These are phyloP conservation scores for Tolypocladium nubicola DNA, from an alignment of 2,329 filamentous ascomycete species.

Conservation along the genomic window DNA sequence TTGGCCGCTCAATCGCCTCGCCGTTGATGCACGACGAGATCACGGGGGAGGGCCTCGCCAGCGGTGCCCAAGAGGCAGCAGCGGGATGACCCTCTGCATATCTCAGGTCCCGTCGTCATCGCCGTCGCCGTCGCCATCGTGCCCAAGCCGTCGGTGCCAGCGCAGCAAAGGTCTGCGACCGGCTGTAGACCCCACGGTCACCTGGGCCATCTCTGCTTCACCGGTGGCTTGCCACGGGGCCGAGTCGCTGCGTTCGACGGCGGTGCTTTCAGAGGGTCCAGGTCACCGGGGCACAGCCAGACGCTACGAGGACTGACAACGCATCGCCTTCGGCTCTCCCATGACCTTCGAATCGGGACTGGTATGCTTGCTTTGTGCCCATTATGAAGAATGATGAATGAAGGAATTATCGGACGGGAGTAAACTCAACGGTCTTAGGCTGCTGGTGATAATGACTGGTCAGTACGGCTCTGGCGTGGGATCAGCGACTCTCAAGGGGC, in stretches of 20 bases:
- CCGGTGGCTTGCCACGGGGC: conserved; percentile 1
- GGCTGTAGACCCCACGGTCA: conserved; percentile 1
- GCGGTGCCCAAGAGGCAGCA: neutral
- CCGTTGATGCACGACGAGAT: neutral
- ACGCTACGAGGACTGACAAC: neutral
- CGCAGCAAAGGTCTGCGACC: conserved; percentile 2
- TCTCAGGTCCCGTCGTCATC: neutral
- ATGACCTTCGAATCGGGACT: neutral
- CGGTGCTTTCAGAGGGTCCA: neutral
- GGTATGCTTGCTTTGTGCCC: neutral
- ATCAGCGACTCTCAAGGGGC: neutral
- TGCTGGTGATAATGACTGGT: neutral
- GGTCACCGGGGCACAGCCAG: neutral
- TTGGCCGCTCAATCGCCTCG: neutral
- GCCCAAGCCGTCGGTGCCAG: conserved; percentile 4
- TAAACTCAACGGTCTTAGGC: neutral
- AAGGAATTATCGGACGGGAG: neutral
- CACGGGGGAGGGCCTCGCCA: neutral
- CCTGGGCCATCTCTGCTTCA: neutral
- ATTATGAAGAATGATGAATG: neutral
- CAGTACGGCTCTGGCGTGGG: neutral
- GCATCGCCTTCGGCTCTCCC: neutral
- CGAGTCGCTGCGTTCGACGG: neutral
- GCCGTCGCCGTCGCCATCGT: neutral
- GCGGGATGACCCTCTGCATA: neutral